Base-by-base conservation (phyloP, 1,284 basidiomycete genomes). In the Golubevia sp. region DNA sequence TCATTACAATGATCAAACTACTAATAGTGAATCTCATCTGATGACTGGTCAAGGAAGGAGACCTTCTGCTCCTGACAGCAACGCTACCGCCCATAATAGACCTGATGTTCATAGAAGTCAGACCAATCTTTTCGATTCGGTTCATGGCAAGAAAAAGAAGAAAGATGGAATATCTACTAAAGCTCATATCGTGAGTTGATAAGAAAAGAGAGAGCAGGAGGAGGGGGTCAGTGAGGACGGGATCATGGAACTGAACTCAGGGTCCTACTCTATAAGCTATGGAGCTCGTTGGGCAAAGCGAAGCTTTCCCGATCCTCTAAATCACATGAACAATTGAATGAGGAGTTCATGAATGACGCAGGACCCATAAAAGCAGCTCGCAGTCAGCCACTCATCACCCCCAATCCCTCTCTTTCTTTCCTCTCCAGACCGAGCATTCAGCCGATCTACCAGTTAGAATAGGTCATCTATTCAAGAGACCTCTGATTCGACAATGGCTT, bases 401-500 rank as follows among this genome's bases (percentile, higher is more conserved):
- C 3, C n/a, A 18, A 7, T n/a, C 52, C 13, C 18, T 15, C 20
- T 8, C 55, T 44, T 21, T 34, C 55, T 56, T 48, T 21, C 13
- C 18, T 27, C 57, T 15, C 15, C 27, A 44, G 21, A 11, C 18
- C 7, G 23, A 66, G 20, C 71, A 77, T 51, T 66, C 67, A 30
- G 71, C 70, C 20, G 66, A 79, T 55, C 26, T 79, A 1, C 79
- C 79, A 23, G 70, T 79, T 55, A 76, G 11, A 11, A 34, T 34
- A n/a, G 59, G 65, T 0, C 79, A 84, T 50, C 70, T 84, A 18
- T 70, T 77, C 58, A 77, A 83, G 52, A 65, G 72, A 0, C 83
- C 82, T 0, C 55, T 84, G 8, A 73, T 84, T 49, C 69, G 83
- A 1, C 83, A 84, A 57, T 84, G 77, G 76, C 62, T 84, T 2